Conservation (phyloP, 177 flowering plant species). For the Vitis hybrid region DNA sequence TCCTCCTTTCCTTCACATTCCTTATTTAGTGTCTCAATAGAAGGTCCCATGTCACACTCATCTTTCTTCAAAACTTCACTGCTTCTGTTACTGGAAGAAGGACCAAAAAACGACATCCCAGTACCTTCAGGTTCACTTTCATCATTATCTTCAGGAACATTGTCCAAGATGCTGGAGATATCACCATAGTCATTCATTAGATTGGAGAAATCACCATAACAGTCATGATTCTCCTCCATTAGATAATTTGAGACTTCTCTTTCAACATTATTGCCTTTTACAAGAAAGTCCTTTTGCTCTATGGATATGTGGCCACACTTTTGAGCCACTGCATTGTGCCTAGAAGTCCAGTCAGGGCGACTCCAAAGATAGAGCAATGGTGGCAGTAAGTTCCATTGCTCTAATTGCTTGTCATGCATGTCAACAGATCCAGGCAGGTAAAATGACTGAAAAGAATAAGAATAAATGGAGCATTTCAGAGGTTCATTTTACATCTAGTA, state of each 20-base stretch:
- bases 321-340: constrained; percentile 39
- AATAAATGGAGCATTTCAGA: background rate
- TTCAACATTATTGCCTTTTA: constrained; percentile 8
- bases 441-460: constrained; percentile 39
- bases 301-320: constrained; percentile 32
- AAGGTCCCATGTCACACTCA: no score
- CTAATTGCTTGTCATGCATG: constrained; percentile 34
- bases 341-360: constrained; percentile 39
- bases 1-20: no score
- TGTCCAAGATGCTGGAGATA: constrained; percentile 15
- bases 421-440: constrained; percentile 58
- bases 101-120: background rate
- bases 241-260: constrained; percentile 15
- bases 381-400: constrained; percentile 37
- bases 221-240: constrained; percentile 27
- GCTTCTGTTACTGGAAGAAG: background rate
- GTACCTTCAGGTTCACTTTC: background rate
- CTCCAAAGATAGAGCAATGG: constrained; percentile 54
- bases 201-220: constrained; percentile 25
- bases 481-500: background rate
- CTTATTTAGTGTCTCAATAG: no score
- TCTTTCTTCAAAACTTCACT: background rate
- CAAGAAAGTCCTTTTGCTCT: background rate
- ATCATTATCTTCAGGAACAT: constrained; percentile 18
- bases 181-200: constrained; percentile 2